Percentiles rank a stretch among this genome's conserved stretches.
phyloP scores from a whole-genome alignment of 1,284 basidiomycete species.

The Testicularia cyperi region DNA sequence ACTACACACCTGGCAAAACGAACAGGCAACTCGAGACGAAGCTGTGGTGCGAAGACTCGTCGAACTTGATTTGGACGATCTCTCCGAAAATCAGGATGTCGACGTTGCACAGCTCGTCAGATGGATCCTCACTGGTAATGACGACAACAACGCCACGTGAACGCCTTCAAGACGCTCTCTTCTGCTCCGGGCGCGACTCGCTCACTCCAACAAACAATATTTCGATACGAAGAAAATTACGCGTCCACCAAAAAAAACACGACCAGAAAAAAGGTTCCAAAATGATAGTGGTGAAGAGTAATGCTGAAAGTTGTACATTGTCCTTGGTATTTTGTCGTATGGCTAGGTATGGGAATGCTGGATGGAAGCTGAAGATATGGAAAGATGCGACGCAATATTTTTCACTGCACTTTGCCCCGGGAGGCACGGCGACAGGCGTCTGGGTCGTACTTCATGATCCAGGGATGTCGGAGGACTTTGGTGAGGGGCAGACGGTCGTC shows the following conservation, averaged over 20 bases:
- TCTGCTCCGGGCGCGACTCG: too few relatives aligned
- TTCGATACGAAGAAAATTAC: too few relatives aligned
- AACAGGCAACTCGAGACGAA: conserved; percentile 13
- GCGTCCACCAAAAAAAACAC: too few relatives aligned
- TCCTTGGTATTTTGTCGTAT: too few relatives aligned
- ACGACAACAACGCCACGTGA: too few relatives aligned
- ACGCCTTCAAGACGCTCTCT: too few relatives aligned
- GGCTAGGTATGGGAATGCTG: conserved; percentile 1
- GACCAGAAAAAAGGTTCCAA: too few relatives aligned
- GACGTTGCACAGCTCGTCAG: conserved; percentile 4
- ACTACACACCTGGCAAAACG: conserved; percentile 11
- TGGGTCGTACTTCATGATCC: conserved; percentile 77
- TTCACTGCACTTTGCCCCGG: conserved; percentile 37
- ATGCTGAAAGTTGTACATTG: too few relatives aligned
- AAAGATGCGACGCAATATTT: too few relatives aligned
- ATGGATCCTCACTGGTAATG: conserved; percentile 11
- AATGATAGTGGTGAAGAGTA: too few relatives aligned
- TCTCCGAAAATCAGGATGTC: conserved; percentile 2
- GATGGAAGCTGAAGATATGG: background rate
- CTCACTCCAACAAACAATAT: too few relatives aligned
- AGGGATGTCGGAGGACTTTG: conserved; percentile 84
- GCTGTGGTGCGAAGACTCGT: conserved; percentile 20
- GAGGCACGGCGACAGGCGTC: conserved; percentile 44
- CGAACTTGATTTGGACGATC: conserved; percentile 9
- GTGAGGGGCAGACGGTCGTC: conserved; percentile 76